A percentile compares a stretch with the other conserved stretches of the same genome.
These are phyloP conservation scores for Colletotrichum lupini DNA, from an alignment of 2,329 filamentous ascomycete genomes.

Conservation along the genomic window DNA sequence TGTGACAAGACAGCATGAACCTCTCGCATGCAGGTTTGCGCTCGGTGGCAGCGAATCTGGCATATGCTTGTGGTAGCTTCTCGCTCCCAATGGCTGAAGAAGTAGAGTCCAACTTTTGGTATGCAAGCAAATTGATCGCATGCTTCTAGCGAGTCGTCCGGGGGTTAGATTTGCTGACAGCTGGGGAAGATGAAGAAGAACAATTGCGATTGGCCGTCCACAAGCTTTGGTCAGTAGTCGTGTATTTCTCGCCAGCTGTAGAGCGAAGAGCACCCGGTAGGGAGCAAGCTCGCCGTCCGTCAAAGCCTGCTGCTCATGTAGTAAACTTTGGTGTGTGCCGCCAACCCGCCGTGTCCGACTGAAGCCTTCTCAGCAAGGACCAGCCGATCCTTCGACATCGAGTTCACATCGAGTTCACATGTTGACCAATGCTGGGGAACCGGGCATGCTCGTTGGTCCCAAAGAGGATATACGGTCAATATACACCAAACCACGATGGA, in stretches of 20 bases:
- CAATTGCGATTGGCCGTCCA: neutral
- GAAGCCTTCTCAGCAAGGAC: neutral
- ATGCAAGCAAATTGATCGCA: neutral
- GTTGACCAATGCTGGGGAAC: conserved; percentile 8
- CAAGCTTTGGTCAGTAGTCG: no score
- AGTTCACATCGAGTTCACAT: conserved; percentile 10
- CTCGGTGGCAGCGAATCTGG: neutral
- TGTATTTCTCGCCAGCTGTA: neutral
- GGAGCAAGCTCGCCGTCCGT: neutral
- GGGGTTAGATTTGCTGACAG: neutral
- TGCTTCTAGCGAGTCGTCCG: neutral
- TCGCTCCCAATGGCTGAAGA: no score
- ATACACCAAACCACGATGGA: conserved; percentile 1
- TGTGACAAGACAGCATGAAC: conserved; percentile 28
- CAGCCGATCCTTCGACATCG: neutral
- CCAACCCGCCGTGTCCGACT: neutral
- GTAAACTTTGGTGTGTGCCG: neutral
- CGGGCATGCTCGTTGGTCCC: no score
- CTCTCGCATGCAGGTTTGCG: conserved; percentile 4
- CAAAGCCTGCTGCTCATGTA: neutral
- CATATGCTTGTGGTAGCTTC: neutral
- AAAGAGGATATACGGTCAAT: neutral
- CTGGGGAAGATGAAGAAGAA: neutral
- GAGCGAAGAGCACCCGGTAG: neutral
- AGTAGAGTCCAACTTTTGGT: neutral